Base-by-base conservation (phyloP, 192 early-diverging fungal species). In the Cladochytrium replicatum region DNA sequence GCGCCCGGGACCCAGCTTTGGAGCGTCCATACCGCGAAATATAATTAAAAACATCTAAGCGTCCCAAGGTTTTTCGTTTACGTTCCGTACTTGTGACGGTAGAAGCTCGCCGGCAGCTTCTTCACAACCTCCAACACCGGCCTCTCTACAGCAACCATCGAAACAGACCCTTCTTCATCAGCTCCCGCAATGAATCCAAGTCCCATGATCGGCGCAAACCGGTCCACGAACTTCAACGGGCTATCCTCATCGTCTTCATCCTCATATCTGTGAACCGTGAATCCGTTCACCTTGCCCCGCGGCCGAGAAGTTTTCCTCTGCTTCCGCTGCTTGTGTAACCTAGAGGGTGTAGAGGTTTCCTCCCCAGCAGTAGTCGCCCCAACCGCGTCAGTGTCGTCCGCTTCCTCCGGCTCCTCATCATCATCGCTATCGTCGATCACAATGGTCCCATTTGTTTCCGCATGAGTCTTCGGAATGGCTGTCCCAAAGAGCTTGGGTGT, bases 121-220 rank as follows among this genome's bases (percentile, higher is more conserved):
- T 79, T 76, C 41, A 88, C 54, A 27, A 96, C 83, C 29, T 80
- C 76, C 48, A 85, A 68, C 64, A 85, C 81, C 5, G 93, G 89
- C 54, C 90, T 71, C 69, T 98, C 94, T 9, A 95, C 80, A 21
- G 88, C 83, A 0, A 93, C 78, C 68, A 94, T 29, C 50, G 50
- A 11, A 2, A 41, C 50, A 26, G 39, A 27, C 15, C 17, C 13
- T 6, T 46, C 48, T 13, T 40, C 30, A 4, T 57, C 55, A 11
- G 30, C 50, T 9, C n/a, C 7, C 9, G 7, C 32, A 19, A 42
- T 46, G 7, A 30, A 37, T 17, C 13, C 31, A 46, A 41, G n/a
- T 29, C 34, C 55, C 19, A 21, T 17, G 9, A 32, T 29, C 5
- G 57, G n/a, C 47, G 19, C 55, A 19, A 29, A 29, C 13, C 29